phyloP scores from a whole-genome alignment of 2,329 filamentous ascomycete species.

The Malbranchea zuffiana region DNA sequence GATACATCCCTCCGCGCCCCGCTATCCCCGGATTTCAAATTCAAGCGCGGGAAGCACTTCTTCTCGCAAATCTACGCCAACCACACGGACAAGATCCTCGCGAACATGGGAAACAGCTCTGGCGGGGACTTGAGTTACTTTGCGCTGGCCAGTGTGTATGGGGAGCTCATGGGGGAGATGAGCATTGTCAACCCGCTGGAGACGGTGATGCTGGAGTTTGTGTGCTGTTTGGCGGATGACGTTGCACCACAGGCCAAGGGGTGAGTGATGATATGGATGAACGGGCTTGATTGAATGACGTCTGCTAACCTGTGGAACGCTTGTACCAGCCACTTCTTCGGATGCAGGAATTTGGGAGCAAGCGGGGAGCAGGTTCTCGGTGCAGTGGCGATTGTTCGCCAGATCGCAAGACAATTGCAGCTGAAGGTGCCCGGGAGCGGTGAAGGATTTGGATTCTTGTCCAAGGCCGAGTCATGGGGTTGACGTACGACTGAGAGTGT shows the following conservation, averaged over 20 bases:
- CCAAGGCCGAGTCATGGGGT: slow-evolving; percentile 15
- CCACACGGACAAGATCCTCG: slow-evolving; percentile 19
- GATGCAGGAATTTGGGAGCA: slow-evolving; percentile 20
- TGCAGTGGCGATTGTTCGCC: slow-evolving; percentile 16
- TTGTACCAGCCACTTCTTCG: slow-evolving; percentile 20
- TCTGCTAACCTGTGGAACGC: background rate
- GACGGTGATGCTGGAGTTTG: slow-evolving; percentile 23
- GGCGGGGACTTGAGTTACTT: slow-evolving; percentile 22
- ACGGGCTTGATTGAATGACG: background rate
- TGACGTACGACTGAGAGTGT: too few species aligned
- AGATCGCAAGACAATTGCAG: slow-evolving; percentile 16
- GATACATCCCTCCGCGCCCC: slow-evolving; percentile 17
- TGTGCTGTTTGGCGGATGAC: slow-evolving; percentile 21
- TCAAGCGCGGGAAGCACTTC: slow-evolving; percentile 20
- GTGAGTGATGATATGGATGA: slow-evolving; percentile 11
- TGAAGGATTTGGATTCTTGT: slow-evolving; percentile 13
- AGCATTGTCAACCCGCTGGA: slow-evolving; percentile 18
- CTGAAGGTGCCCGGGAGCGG: slow-evolving; percentile 10
- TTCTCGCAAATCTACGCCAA: slow-evolving; percentile 21
- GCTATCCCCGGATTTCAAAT: slow-evolving; percentile 13
- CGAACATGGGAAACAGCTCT: slow-evolving; percentile 18
- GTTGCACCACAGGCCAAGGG: slow-evolving; percentile 22
- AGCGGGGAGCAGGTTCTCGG: slow-evolving; percentile 14
- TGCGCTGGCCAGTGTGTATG: slow-evolving; percentile 21
- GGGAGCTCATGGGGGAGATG: slow-evolving; percentile 20